Evolutionary conservation across 768 basidiomycete species (phyloP), one percentile per base, ranked within the genome.

Genomic region (Hericium rajendrae): DNA sequence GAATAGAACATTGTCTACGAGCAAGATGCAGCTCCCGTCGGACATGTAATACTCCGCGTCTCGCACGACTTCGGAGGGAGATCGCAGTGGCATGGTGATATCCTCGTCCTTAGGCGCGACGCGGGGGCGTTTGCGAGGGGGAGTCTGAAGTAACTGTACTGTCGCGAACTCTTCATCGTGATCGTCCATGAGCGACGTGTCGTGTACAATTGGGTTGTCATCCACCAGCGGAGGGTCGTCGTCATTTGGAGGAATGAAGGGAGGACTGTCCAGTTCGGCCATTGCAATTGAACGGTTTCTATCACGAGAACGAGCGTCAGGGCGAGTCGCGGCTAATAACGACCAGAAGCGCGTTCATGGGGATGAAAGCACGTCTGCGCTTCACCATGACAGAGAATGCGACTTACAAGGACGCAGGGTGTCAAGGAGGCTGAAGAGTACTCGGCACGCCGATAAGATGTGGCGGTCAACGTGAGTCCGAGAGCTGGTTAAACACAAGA

Each of bases 21-120:
- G 49, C 50, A 63, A 46, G 16, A 63, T 59, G 39, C 62, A 63
- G 22, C 60, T 63, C 39, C 62, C 62, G 18, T 63, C 62, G 11
- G 60, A 58, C 16, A 63, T 48, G 26, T 63, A 63, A 46, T 56
- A 63, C 22, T 61, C 57, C 16, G 51, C 43, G n/a, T 63, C 62
- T 32, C 50, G 60, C 40, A 58, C 54, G 8, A 62, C 26, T 48
- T 56, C 40, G 12, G 54, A 32, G 2, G 37, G 52, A 5, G 52
- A 18, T 4, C 43, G 16, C 18, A 37, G 53, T 9, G 57, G 48
- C 15, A 8, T 37, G 32, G 39, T 59, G 51, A 57, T 55, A 5
- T 38, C 12, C 15, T 59, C 62, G 38, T 46, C 26, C 26, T 57
- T 51, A 16, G 54, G 57, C 20, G 51, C 24, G 10, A 61, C 50